Conservation (phyloP, 2,329 filamentous ascomycete species). For the Pyrenochaeta sp. region DNA sequence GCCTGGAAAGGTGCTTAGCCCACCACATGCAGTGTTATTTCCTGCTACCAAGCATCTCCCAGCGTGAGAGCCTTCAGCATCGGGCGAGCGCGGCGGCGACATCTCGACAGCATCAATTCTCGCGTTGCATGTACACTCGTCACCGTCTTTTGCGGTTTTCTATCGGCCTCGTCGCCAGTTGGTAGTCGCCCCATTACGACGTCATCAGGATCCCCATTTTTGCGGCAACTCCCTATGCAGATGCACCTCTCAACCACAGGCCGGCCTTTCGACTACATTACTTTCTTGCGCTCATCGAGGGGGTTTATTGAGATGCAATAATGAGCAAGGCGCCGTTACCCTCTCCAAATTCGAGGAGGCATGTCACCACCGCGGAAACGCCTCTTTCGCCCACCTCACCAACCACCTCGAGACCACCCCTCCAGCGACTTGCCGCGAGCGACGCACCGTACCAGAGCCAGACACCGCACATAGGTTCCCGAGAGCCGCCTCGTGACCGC, state of each 20-base stretch:
- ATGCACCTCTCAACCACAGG: conserved; percentile 11
- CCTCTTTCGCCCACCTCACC: conserved; percentile 13
- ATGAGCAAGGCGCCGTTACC: conserved; percentile 38
- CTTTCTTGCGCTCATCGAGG: conserved; percentile 26
- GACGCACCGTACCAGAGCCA: conserved; percentile 15
- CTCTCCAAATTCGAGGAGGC: conserved; percentile 32
- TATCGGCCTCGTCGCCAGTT: neutral
- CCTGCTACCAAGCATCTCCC: conserved; percentile 1
- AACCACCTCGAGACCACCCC: conserved; percentile 31
- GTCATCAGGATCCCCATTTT: neutral
- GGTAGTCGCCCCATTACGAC: conserved; percentile 1
- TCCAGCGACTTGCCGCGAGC: conserved; percentile 39
- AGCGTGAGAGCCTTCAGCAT: neutral
- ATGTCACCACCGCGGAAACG: conserved; percentile 15
- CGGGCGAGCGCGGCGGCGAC: conserved; percentile 2
- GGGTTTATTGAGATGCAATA: conserved; percentile 38
- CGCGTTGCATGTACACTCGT: conserved; percentile 2
- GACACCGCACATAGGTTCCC: conserved; percentile 4
- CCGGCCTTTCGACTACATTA: conserved; percentile 22
- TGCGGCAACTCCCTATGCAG: neutral
- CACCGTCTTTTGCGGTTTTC: conserved; percentile 5
- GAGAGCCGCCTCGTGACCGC: conserved; percentile 2
- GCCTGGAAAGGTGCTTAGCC: neutral
- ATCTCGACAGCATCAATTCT: conserved; percentile 3
- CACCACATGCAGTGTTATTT: conserved; percentile 1